Conservation (phyloP, 192 early-diverging fungal species). For the Cetraspora pellucida region DNA sequence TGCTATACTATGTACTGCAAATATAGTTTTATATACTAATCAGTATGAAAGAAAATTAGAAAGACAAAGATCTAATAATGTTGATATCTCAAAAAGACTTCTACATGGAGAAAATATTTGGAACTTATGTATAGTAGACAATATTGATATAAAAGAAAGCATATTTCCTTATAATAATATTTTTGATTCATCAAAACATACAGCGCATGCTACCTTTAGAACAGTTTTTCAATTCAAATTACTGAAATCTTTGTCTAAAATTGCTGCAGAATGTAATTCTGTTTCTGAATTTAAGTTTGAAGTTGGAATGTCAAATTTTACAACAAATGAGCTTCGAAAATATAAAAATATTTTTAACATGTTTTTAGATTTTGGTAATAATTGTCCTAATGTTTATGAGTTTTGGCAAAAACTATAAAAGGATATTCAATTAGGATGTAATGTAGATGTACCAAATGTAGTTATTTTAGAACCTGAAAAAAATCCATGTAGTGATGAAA, state of each 20-base stretch:
- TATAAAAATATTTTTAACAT: too few relatives aligned
- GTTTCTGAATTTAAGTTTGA: too few relatives aligned
- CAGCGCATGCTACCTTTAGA: background rate
- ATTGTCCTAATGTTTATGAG: too few relatives aligned
- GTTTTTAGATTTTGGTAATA: too few relatives aligned
- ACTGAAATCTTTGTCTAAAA: background rate
- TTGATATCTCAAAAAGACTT: background rate
- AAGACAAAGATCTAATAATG: background rate
- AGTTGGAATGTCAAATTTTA: too few relatives aligned
- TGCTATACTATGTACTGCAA: background rate
- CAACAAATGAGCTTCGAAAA: too few relatives aligned
- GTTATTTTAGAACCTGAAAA: background rate
- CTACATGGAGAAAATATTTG: background rate
- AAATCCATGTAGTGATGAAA: conserved; percentile 1
- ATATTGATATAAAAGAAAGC: background rate
- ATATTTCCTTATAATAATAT: background rate
- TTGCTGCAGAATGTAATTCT: too few relatives aligned
- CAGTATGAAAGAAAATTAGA: background rate
- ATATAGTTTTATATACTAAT: background rate
- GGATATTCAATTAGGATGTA: background rate
- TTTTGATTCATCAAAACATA: background rate
- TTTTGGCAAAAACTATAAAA: too few relatives aligned
- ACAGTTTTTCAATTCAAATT: background rate
- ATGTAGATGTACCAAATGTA: background rate
- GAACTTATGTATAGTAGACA: background rate